phyloP scores from a whole-genome alignment of 2,329 filamentous ascomycete genomes.

The Erysiphe pulchra region DNA sequence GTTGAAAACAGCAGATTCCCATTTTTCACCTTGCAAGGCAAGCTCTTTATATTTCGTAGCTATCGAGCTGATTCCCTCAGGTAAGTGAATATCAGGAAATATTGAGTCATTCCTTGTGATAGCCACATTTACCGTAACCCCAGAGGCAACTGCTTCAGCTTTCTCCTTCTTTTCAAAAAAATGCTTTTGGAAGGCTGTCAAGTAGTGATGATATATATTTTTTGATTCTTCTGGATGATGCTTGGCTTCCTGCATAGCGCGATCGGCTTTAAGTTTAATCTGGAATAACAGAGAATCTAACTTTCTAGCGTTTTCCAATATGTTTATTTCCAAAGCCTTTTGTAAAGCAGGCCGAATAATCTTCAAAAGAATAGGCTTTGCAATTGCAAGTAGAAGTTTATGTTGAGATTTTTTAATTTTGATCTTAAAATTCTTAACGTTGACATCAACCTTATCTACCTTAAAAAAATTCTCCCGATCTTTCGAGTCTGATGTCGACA shows the following conservation, averaged over 20 bases:
- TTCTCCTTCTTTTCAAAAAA: conserved; percentile 55
- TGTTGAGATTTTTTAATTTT: conserved; percentile 89
- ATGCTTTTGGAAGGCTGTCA: conserved; percentile 46
- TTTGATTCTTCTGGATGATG: conserved; percentile 45
- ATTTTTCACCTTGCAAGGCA: conserved; percentile 66
- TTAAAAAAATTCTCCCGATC: conserved; percentile 79
- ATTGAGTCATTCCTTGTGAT: conserved; percentile 74
- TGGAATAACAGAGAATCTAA: conserved; percentile 48
- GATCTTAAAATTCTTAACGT: conserved; percentile 50
- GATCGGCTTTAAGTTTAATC: conserved; percentile 63
- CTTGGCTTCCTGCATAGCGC: conserved; percentile 35
- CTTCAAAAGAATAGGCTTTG: conserved; percentile 71
- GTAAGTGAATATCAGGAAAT: conserved; percentile 68
- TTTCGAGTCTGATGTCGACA: conserved; percentile 52
- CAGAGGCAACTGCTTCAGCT: conserved; percentile 37
- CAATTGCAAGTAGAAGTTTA: conserved; percentile 65
- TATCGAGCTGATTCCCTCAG: conserved; percentile 75
- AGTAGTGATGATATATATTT: conserved; percentile 74
- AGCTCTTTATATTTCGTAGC: conserved; percentile 82
- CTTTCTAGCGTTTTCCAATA: conserved; percentile 58
- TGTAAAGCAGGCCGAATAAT: conserved; percentile 62
- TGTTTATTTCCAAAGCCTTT: conserved; percentile 70
- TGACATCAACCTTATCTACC: conserved; percentile 58
- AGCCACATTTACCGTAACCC: conserved; percentile 60
- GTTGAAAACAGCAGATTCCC: conserved; percentile 85